These are phyloP conservation scores for Chaetoceros muelleri DNA, from an alignment of 108 stramenopile genomes.

Conservation along the genomic window DNA sequence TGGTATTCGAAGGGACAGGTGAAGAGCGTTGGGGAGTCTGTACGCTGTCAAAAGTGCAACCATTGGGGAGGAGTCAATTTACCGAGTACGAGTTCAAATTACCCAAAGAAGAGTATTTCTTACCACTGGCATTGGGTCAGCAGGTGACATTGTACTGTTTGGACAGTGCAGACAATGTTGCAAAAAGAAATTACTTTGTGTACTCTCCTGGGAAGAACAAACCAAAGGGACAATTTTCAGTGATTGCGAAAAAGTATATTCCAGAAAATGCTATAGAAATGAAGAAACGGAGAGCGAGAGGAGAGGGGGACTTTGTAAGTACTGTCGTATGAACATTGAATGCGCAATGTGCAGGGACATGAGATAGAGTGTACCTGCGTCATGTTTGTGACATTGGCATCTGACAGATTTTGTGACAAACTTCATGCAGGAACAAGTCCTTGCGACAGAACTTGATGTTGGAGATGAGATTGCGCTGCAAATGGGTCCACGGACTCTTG, in stretches of 20 bases:
- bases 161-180: slow-evolving; percentile 36
- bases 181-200: slow-evolving; percentile 42
- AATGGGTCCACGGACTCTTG: slow-evolving; percentile 37
- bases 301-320: slow-evolving; percentile 47
- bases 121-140: slow-evolving; percentile 48
- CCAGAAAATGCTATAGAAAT: slow-evolving; percentile 26
- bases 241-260: slow-evolving; percentile 22
- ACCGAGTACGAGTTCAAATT: slow-evolving; percentile 45
- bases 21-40: slow-evolving; percentile 59
- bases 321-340: not conserved
- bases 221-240: slow-evolving; percentile 16
- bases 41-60: slow-evolving; percentile 26
- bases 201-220: slow-evolving; percentile 15
- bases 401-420: not conserved
- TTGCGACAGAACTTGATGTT: slow-evolving; percentile 38
- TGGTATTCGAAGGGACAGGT: slow-evolving; percentile 43
- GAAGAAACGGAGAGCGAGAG: slow-evolving; percentile 10
- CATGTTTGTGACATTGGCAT: not conserved
- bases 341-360: not conserved
- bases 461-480: slow-evolving; percentile 68
- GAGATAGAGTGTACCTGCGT: not conserved
- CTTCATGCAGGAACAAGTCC: slow-evolving; percentile 23
- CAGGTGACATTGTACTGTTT: slow-evolving; percentile 52
- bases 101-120: slow-evolving; percentile 30
- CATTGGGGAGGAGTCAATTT: slow-evolving; percentile 30